Conservation (phyloP, 1,139 yeast genomes). For the Hyphopichia pseudoburtonii region DNA sequence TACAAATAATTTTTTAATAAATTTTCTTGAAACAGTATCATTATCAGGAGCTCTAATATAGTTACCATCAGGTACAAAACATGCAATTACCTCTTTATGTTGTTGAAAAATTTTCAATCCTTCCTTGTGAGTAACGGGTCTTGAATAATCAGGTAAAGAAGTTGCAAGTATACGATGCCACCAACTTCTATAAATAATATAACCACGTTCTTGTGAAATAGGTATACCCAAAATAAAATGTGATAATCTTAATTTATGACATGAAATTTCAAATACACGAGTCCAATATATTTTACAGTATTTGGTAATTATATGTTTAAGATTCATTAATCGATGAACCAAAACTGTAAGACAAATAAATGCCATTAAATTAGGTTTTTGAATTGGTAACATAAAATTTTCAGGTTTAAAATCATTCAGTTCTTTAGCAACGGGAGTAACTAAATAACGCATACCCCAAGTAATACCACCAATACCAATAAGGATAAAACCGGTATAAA, state of each 20-base stretch:
- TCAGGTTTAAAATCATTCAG: constrained; percentile 8
- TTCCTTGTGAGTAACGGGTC: constrained; percentile 54
- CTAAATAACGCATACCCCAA: constrained; percentile 47
- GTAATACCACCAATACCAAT: constrained; percentile 74
- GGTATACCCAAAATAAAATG: constrained; percentile 74
- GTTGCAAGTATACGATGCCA: constrained; percentile 37
- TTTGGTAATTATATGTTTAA: constrained; percentile 22
- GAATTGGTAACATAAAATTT: constrained; percentile 32
- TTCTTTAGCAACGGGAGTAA: constrained; percentile 13
- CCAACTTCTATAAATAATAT: constrained; percentile 56
- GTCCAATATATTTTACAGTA: constrained; percentile 60
- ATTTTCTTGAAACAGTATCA: constrained; percentile 70
- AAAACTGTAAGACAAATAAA: constrained; percentile 9
- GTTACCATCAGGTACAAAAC: constrained; percentile 74
- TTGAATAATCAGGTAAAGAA: constrained; percentile 53
- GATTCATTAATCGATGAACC: not conserved
- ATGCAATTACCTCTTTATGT: constrained; percentile 42
- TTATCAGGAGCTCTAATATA: constrained; percentile 84
- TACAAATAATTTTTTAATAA: constrained; percentile 66
- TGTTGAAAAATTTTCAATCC: constrained; percentile 46
- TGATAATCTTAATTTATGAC: constrained; percentile 65
- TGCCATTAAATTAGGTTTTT: constrained; percentile 5
- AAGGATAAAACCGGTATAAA: constrained; percentile 71
- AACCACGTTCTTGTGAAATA: constrained; percentile 76
- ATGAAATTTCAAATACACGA: constrained; percentile 54